phyloP scores from a whole-genome alignment of 495 filamentous ascomycete species.

The Talaromyces nanjingensis region DNA sequence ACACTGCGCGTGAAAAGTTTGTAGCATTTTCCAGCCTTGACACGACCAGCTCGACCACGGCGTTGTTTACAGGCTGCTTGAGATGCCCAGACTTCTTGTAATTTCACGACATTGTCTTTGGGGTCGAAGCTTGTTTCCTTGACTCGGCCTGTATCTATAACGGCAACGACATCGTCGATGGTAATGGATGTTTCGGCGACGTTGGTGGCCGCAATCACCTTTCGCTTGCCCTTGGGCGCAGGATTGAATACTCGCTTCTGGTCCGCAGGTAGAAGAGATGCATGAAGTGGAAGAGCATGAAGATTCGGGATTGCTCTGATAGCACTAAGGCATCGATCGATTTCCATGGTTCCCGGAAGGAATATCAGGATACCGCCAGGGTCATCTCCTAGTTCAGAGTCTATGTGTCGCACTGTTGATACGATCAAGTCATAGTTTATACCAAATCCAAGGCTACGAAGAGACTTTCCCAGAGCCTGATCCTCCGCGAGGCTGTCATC shows the following conservation, averaged over 20 bases:
- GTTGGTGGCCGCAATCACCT: constrained; percentile 91
- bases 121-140: constrained; percentile 96
- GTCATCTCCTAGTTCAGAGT: constrained; percentile 59
- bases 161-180: constrained; percentile 92
- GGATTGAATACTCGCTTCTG: constrained; percentile 79
- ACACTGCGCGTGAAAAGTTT: constrained; percentile 86
- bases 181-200: constrained; percentile 98
- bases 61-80: constrained; percentile 92
- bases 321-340: constrained; percentile 68
- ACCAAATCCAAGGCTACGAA: constrained; percentile 69
- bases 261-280: constrained; percentile 78
- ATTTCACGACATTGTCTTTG: constrained; percentile 85
- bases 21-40: constrained; percentile 85
- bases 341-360: constrained; percentile 79
- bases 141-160: constrained; percentile 90
- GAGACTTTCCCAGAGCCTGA: constrained; percentile 52
- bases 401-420: constrained; percentile 70
- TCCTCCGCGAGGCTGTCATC: constrained; percentile 27
- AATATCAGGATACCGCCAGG: constrained; percentile 91
- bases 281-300: constrained; percentile 83
- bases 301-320: constrained; percentile 62
- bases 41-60: constrained; percentile 90
- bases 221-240: constrained; percentile 72
- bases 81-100: constrained; percentile 94
- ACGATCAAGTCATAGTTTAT: constrained; percentile 92